A percentile compares a stretch with the other conserved stretches of the same genome.
These are phyloP conservation scores for Herpetomonas samuelpessoai DNA, from an alignment of 208 protist genomes.

Conservation along the genomic window DNA sequence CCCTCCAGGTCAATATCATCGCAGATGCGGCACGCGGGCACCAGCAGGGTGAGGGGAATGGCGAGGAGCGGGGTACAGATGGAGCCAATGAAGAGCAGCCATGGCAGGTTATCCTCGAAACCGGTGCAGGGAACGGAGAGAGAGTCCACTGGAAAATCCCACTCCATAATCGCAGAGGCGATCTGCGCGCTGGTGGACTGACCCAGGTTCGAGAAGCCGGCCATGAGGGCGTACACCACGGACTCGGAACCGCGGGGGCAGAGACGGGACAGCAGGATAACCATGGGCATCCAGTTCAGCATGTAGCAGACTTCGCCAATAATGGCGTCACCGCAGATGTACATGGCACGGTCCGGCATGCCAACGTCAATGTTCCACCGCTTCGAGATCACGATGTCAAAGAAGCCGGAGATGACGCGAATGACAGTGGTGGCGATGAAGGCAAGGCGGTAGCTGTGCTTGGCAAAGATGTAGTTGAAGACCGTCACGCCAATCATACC, in stretches of 20 bases:
- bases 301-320: conserved; percentile 60
- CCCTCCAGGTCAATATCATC: conserved; percentile 52
- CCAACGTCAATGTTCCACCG: conserved; percentile 60
- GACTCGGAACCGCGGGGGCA: conserved; percentile 80
- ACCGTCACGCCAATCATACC: conserved; percentile 54
- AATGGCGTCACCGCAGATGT: conserved; percentile 62
- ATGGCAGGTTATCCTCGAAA: conserved; percentile 54
- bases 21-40: conserved; percentile 56
- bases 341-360: conserved; percentile 66
- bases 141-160: conserved; percentile 37
- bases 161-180: conserved; percentile 57
- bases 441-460: conserved; percentile 49
- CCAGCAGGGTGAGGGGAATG: conserved; percentile 53
- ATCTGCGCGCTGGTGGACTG: conserved; percentile 30
- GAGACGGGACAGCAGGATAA: conserved; percentile 77
- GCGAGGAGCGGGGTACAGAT: conserved; percentile 45
- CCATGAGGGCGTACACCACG: conserved; percentile 81
- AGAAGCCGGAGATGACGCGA: conserved; percentile 40
- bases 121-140: conserved; percentile 35
- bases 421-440: conserved; percentile 50
- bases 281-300: conserved; percentile 69
- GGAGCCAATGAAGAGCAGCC: conserved; percentile 56
- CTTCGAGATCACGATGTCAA: conserved; percentile 75
- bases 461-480: conserved; percentile 64
- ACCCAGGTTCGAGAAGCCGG: conserved; percentile 80